Evolutionary conservation across 2,329 filamentous ascomycete species (phyloP).

Genomic region (Ilyonectria destructans): DNA sequence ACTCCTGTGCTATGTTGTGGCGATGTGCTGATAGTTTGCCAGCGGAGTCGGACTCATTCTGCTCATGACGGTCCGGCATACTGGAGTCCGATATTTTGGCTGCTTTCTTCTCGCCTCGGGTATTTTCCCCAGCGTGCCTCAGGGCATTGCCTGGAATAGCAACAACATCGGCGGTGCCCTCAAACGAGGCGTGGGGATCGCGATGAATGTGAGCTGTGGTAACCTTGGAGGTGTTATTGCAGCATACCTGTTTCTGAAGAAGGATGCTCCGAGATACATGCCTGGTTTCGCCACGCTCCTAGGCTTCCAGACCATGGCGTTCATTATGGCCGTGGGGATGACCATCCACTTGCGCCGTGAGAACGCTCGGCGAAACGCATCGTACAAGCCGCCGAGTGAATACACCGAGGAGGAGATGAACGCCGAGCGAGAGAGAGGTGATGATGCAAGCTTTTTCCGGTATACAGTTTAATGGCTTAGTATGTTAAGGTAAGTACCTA

Average conservation of each 20-base stretch:
- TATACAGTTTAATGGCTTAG: slow-evolving; percentile 62
- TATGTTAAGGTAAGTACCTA: too few species aligned
- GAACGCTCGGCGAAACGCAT: slow-evolving; percentile 68
- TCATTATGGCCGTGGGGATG: slow-evolving; percentile 69
- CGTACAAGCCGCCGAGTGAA: slow-evolving; percentile 63
- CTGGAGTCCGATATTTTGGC: slow-evolving; percentile 64
- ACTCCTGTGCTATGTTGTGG: too few species aligned
- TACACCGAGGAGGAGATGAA: slow-evolving; percentile 67
- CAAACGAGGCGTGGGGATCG: slow-evolving; percentile 71
- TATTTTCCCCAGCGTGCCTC: slow-evolving; percentile 69
- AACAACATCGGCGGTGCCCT: slow-evolving; percentile 71
- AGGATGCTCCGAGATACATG: slow-evolving; percentile 69
- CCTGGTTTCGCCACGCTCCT: slow-evolving; percentile 74
- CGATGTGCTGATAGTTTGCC: too few species aligned
- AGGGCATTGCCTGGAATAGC: slow-evolving; percentile 72
- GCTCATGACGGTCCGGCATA: slow-evolving; percentile 3
- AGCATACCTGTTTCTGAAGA: slow-evolving; percentile 52
- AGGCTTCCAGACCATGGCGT: slow-evolving; percentile 68
- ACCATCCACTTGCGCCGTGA: slow-evolving; percentile 70
- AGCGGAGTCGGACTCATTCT: slow-evolving; percentile 35
- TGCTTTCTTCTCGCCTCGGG: slow-evolving; percentile 60
- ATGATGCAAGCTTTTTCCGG: slow-evolving; percentile 71
- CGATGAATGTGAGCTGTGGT: slow-evolving; percentile 68
- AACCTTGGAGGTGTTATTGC: slow-evolving; percentile 57
- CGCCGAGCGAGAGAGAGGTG: slow-evolving; percentile 68